These are phyloP conservation scores for Nicotiana obtusifolia DNA, from an alignment of 257 asterid species.

Conservation along the genomic window DNA sequence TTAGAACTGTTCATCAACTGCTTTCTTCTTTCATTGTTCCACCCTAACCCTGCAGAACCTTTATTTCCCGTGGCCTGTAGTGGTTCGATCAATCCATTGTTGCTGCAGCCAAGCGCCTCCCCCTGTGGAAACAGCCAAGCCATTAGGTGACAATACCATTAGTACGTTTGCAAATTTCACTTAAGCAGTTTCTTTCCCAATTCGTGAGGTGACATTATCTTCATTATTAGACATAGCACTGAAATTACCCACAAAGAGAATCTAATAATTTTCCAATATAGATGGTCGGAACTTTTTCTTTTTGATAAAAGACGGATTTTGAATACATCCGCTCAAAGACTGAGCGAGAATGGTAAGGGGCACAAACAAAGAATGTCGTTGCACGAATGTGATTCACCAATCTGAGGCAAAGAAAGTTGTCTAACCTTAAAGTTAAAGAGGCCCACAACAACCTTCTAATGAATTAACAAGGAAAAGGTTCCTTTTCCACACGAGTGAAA, in stretches of 20 bases:
- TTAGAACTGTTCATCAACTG: neutral
- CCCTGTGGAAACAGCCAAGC: constrained; percentile 40
- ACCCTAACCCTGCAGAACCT: constrained; percentile 91
- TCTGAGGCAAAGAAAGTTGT: too few species aligned
- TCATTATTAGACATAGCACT: neutral
- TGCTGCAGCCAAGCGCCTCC: constrained; percentile 64
- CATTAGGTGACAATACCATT: neutral
- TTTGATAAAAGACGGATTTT: neutral
- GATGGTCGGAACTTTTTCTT: neutral
- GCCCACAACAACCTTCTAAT: neutral
- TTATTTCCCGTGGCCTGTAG: constrained; percentile 69
- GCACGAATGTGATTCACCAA: too few species aligned
- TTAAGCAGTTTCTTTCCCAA: neutral
- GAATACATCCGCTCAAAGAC: neutral
- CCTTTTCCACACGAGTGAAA: neutral
- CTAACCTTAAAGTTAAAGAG: too few species aligned
- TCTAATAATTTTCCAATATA: neutral
- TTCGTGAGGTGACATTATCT: neutral
- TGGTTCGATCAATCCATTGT: constrained; percentile 73
- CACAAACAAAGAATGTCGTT: too few species aligned
- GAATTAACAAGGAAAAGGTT: neutral
- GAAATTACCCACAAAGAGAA: neutral
- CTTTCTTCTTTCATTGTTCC: constrained; percentile 51
- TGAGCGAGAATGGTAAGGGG: too few species aligned
- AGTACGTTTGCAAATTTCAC: neutral